Evolutionary conservation across 495 filamentous ascomycete species (phyloP), one percentile per base, ranked within the genome.

Genomic region (Parathielavia appendiculata): DNA sequence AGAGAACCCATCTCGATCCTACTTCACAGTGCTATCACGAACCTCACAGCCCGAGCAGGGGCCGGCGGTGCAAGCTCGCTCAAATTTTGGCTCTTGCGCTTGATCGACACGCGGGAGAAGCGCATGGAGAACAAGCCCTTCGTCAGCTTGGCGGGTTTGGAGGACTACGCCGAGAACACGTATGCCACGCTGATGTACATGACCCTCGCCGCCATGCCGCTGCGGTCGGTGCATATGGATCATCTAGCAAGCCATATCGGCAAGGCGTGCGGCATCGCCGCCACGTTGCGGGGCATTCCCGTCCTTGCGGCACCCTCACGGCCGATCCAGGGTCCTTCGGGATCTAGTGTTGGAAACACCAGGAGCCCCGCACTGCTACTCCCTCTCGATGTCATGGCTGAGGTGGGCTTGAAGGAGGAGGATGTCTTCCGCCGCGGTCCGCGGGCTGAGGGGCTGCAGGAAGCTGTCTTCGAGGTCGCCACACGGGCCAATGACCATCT

Each of bases 121-220:
- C 86, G 91, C 26, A 83, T 96, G 64, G 86, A 87, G 30, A 91
- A 93, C 62, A 81, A 86, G 36, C 91, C 93, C 0, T 96, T 91
- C 65, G 74, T 86, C 0, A 85, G 75, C 47, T 69, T 97, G 19
- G 79, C 81, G 10, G 82, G 84, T 0, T 73, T 97, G 35, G 93
- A 98, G 63, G 82, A 82, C 35, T 97, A 97, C 61, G 90, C 89
- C 4, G 93, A 98, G 69, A 89, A 88, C 56, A 97, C 93, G 3
- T 97, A 98, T 74, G 88, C 88, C 4, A 95, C 88, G 0, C 77
- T 98, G n/a, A 81, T 95, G 68, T 98, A 98, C 67, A 78, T 95
- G 54, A 91, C 90, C 1, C 75, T 97, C 19, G 87, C 88, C 3
- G 76, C 86, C 0, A 72, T 96, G 54, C 86, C 89, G 2, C 75